phyloP scores from a whole-genome alignment of 768 basidiomycete genomes.

The Serpula lacrymans region DNA sequence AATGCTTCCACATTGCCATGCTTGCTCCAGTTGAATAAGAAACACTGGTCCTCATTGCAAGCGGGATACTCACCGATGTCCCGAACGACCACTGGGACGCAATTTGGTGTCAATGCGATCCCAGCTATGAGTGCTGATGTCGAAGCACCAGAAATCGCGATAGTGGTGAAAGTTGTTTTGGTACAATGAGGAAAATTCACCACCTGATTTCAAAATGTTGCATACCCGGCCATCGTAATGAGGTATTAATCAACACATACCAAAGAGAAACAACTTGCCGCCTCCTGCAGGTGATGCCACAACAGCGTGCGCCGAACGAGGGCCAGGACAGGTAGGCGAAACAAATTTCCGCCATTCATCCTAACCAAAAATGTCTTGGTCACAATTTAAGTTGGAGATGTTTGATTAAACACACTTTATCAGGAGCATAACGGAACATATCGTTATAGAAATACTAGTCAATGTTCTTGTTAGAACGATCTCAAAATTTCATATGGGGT shows the following conservation, averaged over 20 bases:
- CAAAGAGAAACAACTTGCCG: constrained; percentile 83
- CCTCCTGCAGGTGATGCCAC: constrained; percentile 73
- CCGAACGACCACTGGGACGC: constrained; percentile 75
- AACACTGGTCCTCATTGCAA: background rate
- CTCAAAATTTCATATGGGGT: background rate
- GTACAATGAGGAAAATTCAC: constrained; percentile 81
- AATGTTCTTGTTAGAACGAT: background rate
- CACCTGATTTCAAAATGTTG: constrained; percentile 40
- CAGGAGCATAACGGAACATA: constrained; percentile 81
- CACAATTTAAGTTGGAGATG: background rate
- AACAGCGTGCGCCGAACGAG: constrained; percentile 83
- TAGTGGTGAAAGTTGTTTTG: constrained; percentile 89
- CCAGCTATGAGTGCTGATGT: constrained; percentile 76
- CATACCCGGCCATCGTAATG: background rate
- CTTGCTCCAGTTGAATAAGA: constrained; percentile 30
- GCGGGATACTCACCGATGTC: constrained; percentile 61
- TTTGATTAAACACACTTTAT: constrained; percentile 48
- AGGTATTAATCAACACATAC: constrained; percentile 37
- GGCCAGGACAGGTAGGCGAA: constrained; percentile 82
- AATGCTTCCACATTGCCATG: constrained; percentile 90
- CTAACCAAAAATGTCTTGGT: constrained; percentile 26
- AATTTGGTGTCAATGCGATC: constrained; percentile 86
- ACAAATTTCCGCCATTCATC: constrained; percentile 90
- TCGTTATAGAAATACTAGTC: constrained; percentile 82
- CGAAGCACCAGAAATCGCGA: constrained; percentile 87